A percentile compares a stretch with the other conserved stretches of the same genome.
Evolutionary conservation across 805 yeast genomes (phyloP).

Genomic region (Wickerhamiella australiensis): DNA sequence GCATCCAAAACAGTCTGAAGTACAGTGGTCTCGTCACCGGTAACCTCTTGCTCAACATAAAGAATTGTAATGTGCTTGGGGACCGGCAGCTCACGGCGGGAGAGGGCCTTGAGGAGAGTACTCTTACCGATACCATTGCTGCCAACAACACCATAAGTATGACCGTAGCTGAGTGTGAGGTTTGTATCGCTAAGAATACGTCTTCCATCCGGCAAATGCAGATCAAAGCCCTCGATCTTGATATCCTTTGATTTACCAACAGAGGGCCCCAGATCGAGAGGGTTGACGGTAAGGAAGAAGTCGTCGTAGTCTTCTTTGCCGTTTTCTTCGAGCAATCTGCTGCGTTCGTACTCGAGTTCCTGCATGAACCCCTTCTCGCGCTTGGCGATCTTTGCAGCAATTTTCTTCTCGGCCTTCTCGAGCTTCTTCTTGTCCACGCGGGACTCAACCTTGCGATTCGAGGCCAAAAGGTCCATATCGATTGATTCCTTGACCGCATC

Average conservation of each 20-base stretch:
- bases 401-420: slow-evolving; percentile 93
- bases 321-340: slow-evolving; percentile 62
- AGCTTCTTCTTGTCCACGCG: slow-evolving; percentile 93
- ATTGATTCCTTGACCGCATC: slow-evolving; percentile 30
- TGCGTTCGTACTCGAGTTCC: slow-evolving; percentile 47
- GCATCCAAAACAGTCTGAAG: slow-evolving; percentile 96
- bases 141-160: slow-evolving; percentile 94
- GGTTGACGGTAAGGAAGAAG: slow-evolving; percentile 89
- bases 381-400: slow-evolving; percentile 94
- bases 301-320: slow-evolving; percentile 73
- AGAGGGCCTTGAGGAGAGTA: slow-evolving; percentile 76
- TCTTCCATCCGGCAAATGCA: slow-evolving; percentile 91
- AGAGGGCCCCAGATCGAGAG: slow-evolving; percentile 60
- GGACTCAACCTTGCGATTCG: slow-evolving; percentile 84
- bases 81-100: slow-evolving; percentile 84
- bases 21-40: slow-evolving; percentile 86
- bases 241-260: slow-evolving; percentile 91
- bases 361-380: slow-evolving; percentile 32
- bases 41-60: slow-evolving; percentile 94
- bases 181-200: slow-evolving; percentile 83
- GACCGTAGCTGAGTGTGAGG: slow-evolving; percentile 78
- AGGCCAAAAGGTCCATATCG: slow-evolving; percentile 63
- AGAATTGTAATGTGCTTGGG: slow-evolving; percentile 92
- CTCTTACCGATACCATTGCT: slow-evolving; percentile 99
- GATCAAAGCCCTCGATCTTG: slow-evolving; percentile 81